phyloP scores from a whole-genome alignment of 495 filamentous ascomycete genomes.

The Daldinia caldariorum region DNA sequence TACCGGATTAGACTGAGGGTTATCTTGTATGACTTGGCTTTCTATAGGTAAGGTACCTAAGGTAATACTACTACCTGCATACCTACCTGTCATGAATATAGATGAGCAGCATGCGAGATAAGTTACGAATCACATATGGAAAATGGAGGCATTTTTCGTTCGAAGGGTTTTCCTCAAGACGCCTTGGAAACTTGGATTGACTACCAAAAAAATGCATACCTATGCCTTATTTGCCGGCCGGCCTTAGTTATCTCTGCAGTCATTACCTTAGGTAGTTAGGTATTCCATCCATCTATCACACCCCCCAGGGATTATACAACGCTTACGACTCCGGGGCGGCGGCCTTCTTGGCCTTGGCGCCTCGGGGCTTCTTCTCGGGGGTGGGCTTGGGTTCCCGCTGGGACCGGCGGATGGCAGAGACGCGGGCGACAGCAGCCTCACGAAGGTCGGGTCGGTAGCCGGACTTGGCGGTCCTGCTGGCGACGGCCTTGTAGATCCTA shows the following conservation, averaged over 20 bases:
- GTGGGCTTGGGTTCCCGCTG: slow-evolving; percentile 81
- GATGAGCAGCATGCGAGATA: slow-evolving; percentile 16
- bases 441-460: slow-evolving; percentile 89
- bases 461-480: slow-evolving; percentile 79
- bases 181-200: slow-evolving; percentile 30
- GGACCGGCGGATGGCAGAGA: slow-evolving; percentile 82
- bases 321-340: slow-evolving; percentile 59
- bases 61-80: too few species aligned
- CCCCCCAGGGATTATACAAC: slow-evolving; percentile 17
- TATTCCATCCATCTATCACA: slow-evolving; percentile 11
- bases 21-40: slow-evolving; percentile 14
- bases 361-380: slow-evolving; percentile 77
- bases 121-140: slow-evolving; percentile 36
- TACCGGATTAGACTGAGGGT: slow-evolving; percentile 29
- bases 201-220: slow-evolving; percentile 35
- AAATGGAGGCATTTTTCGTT: slow-evolving; percentile 15
- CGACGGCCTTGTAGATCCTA: slow-evolving; percentile 90
- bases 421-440: slow-evolving; percentile 85
- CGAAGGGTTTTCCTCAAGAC: slow-evolving; percentile 14
- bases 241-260: slow-evolving; percentile 41
- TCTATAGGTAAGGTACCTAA: background rate
- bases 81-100: too few species aligned
- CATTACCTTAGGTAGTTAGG: slow-evolving; percentile 15
- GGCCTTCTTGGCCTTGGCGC: slow-evolving; percentile 82
- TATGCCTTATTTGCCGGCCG: slow-evolving; percentile 37